These are phyloP conservation scores for Tuber borchii DNA, from an alignment of 495 filamentous ascomycete genomes.

Conservation along the genomic window DNA sequence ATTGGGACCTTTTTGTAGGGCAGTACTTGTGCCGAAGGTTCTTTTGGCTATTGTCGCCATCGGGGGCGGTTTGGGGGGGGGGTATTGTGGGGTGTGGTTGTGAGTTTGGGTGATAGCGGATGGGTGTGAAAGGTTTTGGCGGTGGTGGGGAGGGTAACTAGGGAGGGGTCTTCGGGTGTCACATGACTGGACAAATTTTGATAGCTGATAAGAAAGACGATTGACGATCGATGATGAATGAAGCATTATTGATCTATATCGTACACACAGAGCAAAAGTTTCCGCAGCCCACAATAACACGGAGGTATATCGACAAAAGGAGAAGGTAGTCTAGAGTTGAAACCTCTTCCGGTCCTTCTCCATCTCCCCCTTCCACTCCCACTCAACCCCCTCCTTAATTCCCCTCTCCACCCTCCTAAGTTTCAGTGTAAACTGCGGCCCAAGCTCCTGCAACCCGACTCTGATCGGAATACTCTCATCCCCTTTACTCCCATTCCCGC, in stretches of 20 bases:
- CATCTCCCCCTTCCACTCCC: constrained; percentile 90
- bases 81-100: not conserved
- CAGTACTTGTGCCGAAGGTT: not conserved
- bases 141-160: not conserved
- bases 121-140: not conserved
- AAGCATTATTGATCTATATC: not conserved
- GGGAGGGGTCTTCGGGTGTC: not conserved
- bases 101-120: not conserved
- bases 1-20: not conserved
- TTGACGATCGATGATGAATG: not conserved
- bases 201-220: not conserved
- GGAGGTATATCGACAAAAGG: not conserved
- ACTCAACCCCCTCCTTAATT: constrained; percentile 62
- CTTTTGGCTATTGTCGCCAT: not conserved
- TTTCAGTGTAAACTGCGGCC: constrained; percentile 79
- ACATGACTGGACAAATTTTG: not conserved
- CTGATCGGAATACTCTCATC: constrained; percentile 73
- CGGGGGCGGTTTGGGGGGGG: not conserved
- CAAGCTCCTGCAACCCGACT: constrained; percentile 77
- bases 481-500: constrained; percentile 73
- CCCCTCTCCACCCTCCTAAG: constrained; percentile 85
- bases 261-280: not conserved
- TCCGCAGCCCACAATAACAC: not conserved
- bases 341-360: constrained; percentile 92
- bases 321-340: constrained; percentile 56